Conservation (phyloP, 1,284 basidiomycete species). For the Microbotryomycetes sp. region DNA sequence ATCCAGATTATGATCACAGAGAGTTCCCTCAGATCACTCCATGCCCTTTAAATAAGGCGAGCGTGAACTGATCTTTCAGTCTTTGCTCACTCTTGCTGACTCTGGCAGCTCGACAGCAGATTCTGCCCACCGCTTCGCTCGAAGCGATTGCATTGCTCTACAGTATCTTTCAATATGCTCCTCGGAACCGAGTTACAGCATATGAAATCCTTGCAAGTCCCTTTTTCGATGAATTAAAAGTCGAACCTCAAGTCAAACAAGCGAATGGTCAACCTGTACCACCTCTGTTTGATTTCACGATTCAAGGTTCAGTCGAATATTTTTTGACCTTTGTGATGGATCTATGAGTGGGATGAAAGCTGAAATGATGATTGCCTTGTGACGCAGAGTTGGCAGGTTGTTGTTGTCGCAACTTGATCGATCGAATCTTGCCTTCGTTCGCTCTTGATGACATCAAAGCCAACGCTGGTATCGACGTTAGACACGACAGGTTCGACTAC, state of each 20-base stretch:
- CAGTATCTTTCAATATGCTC: slow-evolving; percentile 93
- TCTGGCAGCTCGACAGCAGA: slow-evolving; percentile 41
- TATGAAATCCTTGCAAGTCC: slow-evolving; percentile 77
- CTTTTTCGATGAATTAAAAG: slow-evolving; percentile 94
- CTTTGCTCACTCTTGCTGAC: not conserved
- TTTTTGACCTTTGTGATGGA: too few relatives aligned
- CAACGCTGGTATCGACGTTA: not conserved
- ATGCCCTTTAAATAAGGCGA: slow-evolving; percentile 51
- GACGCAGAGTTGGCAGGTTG: not conserved
- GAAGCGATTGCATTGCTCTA: slow-evolving; percentile 93
- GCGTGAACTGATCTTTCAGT: slow-evolving; percentile 46
- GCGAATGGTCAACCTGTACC: slow-evolving; percentile 89
- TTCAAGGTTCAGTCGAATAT: slow-evolving; percentile 88
- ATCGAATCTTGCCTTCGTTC: not conserved
- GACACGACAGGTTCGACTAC: not conserved
- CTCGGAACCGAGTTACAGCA: slow-evolving; percentile 77
- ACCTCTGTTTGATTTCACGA: slow-evolving; percentile 88
- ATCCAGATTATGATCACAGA: slow-evolving; percentile 97
- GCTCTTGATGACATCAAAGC: not conserved
- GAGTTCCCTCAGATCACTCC: slow-evolving; percentile 99
- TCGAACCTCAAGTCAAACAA: not conserved
- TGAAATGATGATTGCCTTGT: too few relatives aligned
- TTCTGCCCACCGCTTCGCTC: slow-evolving; percentile 88
- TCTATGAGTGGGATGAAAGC: too few relatives aligned
- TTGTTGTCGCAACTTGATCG: not conserved